Base-by-base conservation (phyloP, 495 filamentous ascomycete genomes). In the Penicillium canescens region DNA sequence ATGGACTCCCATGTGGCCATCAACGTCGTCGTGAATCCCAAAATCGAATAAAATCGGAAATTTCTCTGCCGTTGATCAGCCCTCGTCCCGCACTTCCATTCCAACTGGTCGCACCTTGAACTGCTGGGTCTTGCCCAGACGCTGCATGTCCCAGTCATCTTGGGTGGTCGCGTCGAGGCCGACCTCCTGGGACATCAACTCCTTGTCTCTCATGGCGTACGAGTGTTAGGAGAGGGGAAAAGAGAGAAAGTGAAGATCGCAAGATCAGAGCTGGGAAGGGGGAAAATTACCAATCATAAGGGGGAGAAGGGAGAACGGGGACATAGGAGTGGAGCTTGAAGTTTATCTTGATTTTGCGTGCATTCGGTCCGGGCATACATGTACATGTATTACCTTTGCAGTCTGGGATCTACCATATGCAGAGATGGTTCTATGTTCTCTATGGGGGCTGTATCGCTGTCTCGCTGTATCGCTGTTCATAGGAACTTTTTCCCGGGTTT, bases 1-100 rank as follows among this genome's bases (percentile, higher is more conserved):
- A 75, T 68, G 12, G 69, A 74, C 46, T 81, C 77, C 77, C 77
- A 81, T 13, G 73, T 76, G 5, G 72, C 70, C 64, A 78, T 75
- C 24, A 81, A 54, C 1, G 75, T 76, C 13, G 72, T 75, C 20
- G 72, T 72, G 55, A 78, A 79, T 7, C 74, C 72, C 8, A 79
- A 54, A 12, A 78, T 78, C 0, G 78, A 75, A 6, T 75, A 57
- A 33, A 77, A 77, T 8, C 68, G 65, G 55, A 78, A 77, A 41
- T 75, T 77, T 46, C 78, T 66, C 69, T 74, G 45, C 52, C 10
- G 23, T 18, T 47, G 52, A 47, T 64, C 48, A 59, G 51, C 16
- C 36, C 21, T 36, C 36, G 21, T 28, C 21, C 28, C 28, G 5
- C 39, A 11, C 38, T 35, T 28, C 20, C 24, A 16, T 23, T 11